A percentile compares a stretch with the other conserved stretches of the same genome.
phyloP scores from a whole-genome alignment of 495 filamentous ascomycete species.

The Lindgomyces ingoldianus region DNA sequence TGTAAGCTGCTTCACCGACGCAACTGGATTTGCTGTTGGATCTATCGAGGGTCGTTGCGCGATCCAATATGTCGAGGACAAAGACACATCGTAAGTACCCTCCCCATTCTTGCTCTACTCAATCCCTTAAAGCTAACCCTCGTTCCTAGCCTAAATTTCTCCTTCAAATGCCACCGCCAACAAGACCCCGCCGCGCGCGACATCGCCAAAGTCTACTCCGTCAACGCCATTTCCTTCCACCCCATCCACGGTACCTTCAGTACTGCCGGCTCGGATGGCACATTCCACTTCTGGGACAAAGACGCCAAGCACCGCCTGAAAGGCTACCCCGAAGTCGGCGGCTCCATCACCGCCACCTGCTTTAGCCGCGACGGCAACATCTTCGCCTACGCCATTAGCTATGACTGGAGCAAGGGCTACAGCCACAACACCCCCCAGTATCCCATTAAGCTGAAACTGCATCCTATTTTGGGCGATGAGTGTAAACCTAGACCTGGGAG shows the following conservation, averaged over 20 bases:
- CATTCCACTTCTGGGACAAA: slow-evolving; percentile 82
- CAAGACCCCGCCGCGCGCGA: slow-evolving; percentile 62
- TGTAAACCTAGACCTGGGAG: slow-evolving; percentile 74
- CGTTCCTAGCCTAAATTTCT: slow-evolving; percentile 68
- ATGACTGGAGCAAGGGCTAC: slow-evolving; percentile 95
- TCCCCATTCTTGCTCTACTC: not conserved
- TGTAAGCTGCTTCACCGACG: slow-evolving; percentile 81
- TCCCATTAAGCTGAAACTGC: slow-evolving; percentile 84
- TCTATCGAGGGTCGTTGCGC: slow-evolving; percentile 88
- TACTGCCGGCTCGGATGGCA: slow-evolving; percentile 85
- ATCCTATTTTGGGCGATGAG: slow-evolving; percentile 73
- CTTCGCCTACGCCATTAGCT: slow-evolving; percentile 88
- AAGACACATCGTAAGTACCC: slow-evolving; percentile 67
- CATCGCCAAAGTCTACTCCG: slow-evolving; percentile 78
- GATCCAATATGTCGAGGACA: slow-evolving; percentile 86
- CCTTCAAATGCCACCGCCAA: slow-evolving; percentile 91
- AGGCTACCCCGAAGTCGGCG: slow-evolving; percentile 81
- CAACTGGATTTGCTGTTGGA: slow-evolving; percentile 80
- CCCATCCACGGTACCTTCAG: slow-evolving; percentile 85
- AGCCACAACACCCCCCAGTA: slow-evolving; percentile 66
- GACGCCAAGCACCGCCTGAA: slow-evolving; percentile 83
- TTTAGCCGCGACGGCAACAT: slow-evolving; percentile 78
- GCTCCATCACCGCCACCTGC: slow-evolving; percentile 72
- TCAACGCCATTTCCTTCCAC: slow-evolving; percentile 89
- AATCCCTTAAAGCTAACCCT: not conserved